These are phyloP conservation scores for Obelidium mucronatum DNA, from an alignment of 192 early-diverging fungal genomes.

Conservation along the genomic window DNA sequence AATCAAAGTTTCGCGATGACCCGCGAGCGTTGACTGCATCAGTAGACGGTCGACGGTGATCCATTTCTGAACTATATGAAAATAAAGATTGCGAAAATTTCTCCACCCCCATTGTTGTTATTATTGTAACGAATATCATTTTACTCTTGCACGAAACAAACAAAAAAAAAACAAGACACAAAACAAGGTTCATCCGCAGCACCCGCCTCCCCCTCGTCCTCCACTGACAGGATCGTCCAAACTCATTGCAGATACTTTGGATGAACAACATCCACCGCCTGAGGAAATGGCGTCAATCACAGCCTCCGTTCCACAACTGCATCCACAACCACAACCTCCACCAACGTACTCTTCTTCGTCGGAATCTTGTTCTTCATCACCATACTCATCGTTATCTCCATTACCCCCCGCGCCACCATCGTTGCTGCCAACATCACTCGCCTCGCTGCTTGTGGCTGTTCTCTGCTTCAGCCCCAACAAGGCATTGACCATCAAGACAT, in stretches of 20 bases:
- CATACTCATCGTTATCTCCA: neutral
- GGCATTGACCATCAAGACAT: neutral
- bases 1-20: too few species aligned
- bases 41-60: too few species aligned
- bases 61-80: too few species aligned
- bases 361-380: neutral
- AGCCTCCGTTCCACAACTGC: neutral
- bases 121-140: too few species aligned
- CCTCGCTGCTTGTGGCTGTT: neutral
- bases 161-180: too few species aligned
- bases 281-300: neutral
- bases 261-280: neutral
- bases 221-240: neutral
- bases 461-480: slow-evolving; percentile 2
- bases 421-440: neutral
- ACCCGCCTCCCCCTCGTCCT: neutral
- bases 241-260: neutral
- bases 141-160: too few species aligned
- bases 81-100: too few species aligned
- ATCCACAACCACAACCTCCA: slow-evolving; percentile 15
- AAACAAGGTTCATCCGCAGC: too few species aligned
- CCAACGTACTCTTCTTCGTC: slow-evolving; percentile 14
- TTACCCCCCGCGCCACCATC: neutral
- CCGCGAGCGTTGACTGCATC: too few species aligned
- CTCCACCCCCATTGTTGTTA: too few species aligned